Evolutionary conservation across 441 rosid genomes (phyloP).

Genomic region (Gossypium trilobum): DNA sequence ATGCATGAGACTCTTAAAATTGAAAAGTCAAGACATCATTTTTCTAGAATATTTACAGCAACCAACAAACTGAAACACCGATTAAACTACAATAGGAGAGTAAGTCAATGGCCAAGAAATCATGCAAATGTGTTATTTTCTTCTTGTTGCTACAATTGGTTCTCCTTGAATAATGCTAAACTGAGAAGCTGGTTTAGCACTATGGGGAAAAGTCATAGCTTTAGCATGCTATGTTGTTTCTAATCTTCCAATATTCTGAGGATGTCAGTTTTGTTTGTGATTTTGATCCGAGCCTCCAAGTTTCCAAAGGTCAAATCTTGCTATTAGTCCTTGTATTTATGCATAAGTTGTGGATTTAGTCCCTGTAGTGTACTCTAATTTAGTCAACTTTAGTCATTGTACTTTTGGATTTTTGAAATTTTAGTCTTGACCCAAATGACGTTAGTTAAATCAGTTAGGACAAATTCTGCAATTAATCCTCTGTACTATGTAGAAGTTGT

Average conservation of each 20-base stretch:
- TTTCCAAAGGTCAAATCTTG: no score
- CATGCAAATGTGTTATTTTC: background rate
- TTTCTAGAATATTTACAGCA: conserved; percentile 1
- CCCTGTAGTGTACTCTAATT: no score
- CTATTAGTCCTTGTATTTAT: no score
- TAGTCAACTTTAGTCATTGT: no score
- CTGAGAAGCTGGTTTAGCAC: background rate
- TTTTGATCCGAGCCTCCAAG: background rate
- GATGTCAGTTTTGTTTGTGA: background rate
- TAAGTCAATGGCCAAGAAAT: background rate
- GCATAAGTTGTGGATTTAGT: no score
- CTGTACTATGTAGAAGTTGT: no score
- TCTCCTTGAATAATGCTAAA: background rate
- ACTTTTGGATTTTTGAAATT: no score
- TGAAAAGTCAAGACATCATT: background rate
- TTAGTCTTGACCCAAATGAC: no score
- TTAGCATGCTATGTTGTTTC: background rate
- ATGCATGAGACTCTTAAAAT: background rate
- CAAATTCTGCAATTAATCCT: no score
- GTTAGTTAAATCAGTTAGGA: no score
- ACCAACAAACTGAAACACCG: background rate
- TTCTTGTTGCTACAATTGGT: background rate
- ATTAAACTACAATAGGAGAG: background rate
- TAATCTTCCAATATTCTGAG: background rate
- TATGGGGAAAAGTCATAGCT: no score